Evolutionary conservation across 148 eudicot genomes (phyloP), one percentile per base, ranked within the genome.

Genomic region (Amaranthus hypochondriacus): DNA sequence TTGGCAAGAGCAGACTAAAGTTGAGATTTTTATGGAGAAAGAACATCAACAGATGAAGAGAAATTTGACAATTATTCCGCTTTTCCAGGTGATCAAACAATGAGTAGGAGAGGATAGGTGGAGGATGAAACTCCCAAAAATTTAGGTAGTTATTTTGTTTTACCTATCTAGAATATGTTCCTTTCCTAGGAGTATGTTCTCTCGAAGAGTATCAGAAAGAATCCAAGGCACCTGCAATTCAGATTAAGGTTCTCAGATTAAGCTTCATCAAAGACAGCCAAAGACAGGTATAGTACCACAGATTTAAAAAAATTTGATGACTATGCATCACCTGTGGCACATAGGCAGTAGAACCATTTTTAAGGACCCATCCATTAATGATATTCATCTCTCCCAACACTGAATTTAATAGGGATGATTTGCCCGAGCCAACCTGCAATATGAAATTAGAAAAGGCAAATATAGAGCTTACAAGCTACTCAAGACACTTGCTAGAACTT

Each of bases 361-460:
- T 76, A 66, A 79, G 77, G 50, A 83, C 72, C 62, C 82, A 85
- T 75, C 98, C 98, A 9, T 76, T 78, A 66, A 66, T 76, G 67
- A 83, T 80, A 72, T 84, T 89, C 92, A 89, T 88, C 86, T 94
- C 98, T 53, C 90, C 89, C 6, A 94, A 80, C 72, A 94, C 59
- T 66, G 87, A 82, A 81, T 92, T 86, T 66, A 94, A 77, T 61
- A 94, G 80, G 61, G 98, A 94, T 70, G 98, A 91, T 87, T 94
- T 94, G 68, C 98, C 98, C 7, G 97, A 94, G 68, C 98, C 98
- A 78, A 94, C 96, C 98, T 94, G 84, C 74, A 77, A 54, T 21
- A 61, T 48, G 68, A 48, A 57, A 57, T 71, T 46, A 5, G 48
- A 50, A 3, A 28, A 6, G 8, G 62, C 62, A 55, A 66, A 9